Percentiles rank a stretch among this genome's conserved stretches.
Conservation (phyloP, 2,329 filamentous ascomycete species). For the Calonectria henricotiae region DNA sequence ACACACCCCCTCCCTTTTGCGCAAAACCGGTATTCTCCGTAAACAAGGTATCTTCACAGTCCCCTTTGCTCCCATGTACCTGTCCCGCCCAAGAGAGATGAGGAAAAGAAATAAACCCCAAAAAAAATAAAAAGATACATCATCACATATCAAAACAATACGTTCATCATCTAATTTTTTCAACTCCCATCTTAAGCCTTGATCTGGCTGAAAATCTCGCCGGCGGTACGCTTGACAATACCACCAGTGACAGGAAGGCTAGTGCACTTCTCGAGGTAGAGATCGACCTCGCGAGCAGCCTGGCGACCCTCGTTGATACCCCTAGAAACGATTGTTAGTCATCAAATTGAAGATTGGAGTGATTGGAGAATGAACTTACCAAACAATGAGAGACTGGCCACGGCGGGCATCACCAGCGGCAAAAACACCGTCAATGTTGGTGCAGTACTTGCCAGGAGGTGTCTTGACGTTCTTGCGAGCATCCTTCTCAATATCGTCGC, state of each 20-base stretch:
- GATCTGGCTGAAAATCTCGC: slow-evolving; percentile 73
- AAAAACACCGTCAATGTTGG: slow-evolving; percentile 90
- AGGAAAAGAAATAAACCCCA: slow-evolving; percentile 18
- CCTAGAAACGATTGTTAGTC: slow-evolving; percentile 62
- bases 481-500: slow-evolving; percentile 92
- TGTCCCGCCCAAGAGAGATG: slow-evolving; percentile 30
- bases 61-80: slow-evolving; percentile 43
- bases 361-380: slow-evolving; percentile 70
- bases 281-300: slow-evolving; percentile 91
- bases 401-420: slow-evolving; percentile 96
- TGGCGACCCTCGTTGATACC: slow-evolving; percentile 98
- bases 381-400: slow-evolving; percentile 96
- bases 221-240: slow-evolving; percentile 88
- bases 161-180: slow-evolving; percentile 27
- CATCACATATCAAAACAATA: slow-evolving; percentile 24
- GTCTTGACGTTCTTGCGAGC: slow-evolving; percentile 97
- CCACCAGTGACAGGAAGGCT: slow-evolving; percentile 92
- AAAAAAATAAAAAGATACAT: slow-evolving; percentile 16
- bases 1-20: slow-evolving; percentile 28
- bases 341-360: neutral
- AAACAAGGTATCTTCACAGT: slow-evolving; percentile 43
- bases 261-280: slow-evolving; percentile 86
- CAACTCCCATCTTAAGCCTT: slow-evolving; percentile 40
- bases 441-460: slow-evolving; percentile 87
- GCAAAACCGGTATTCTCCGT: slow-evolving; percentile 34